Evolutionary conservation across 2,329 filamentous ascomycete genomes (phyloP).

Genomic region (Aspergillus pseudotamarii): DNA sequence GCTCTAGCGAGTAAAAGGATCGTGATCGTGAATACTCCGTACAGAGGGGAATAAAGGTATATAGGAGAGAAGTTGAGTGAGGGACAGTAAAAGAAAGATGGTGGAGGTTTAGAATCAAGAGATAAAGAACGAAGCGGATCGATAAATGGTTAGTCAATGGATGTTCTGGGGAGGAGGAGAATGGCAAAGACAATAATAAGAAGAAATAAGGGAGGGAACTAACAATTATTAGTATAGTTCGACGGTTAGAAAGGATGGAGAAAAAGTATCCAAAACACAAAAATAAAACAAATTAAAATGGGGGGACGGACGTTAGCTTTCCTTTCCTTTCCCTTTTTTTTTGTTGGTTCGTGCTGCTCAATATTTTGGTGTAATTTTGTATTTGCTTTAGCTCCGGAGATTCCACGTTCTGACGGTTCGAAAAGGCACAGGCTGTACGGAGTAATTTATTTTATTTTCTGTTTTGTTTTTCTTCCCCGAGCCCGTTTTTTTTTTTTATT

Average conservation of each 20-base stretch:
- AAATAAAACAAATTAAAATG: neutral
- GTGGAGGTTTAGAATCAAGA: constrained; percentile 1
- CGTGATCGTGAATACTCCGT: neutral
- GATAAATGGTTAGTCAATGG: constrained; percentile 7
- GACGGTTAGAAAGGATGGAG: constrained; percentile 1
- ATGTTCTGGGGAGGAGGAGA: constrained; percentile 4
- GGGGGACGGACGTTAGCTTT: neutral
- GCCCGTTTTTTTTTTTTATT: neutral
- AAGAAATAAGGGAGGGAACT: constrained; percentile 9
- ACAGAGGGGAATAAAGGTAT: neutral
- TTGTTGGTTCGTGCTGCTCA: neutral
- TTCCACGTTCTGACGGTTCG: neutral
- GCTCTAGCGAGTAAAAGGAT: neutral
- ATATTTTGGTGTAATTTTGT: neutral
- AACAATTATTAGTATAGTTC: constrained; percentile 9
- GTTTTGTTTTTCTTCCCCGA: no score
- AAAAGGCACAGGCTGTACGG: neutral
- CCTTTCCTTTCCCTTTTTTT: neutral
- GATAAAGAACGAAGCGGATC: constrained; percentile 12
- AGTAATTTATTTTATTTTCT: neutral
- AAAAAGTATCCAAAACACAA: constrained; percentile 5
- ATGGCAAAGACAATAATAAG: constrained; percentile 6
- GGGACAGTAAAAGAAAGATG: neutral
- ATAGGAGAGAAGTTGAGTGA: neutral
- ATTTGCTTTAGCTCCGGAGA: neutral